Base-by-base conservation (phyloP, 768 basidiomycete species). In the Albatrellus ellisii region DNA sequence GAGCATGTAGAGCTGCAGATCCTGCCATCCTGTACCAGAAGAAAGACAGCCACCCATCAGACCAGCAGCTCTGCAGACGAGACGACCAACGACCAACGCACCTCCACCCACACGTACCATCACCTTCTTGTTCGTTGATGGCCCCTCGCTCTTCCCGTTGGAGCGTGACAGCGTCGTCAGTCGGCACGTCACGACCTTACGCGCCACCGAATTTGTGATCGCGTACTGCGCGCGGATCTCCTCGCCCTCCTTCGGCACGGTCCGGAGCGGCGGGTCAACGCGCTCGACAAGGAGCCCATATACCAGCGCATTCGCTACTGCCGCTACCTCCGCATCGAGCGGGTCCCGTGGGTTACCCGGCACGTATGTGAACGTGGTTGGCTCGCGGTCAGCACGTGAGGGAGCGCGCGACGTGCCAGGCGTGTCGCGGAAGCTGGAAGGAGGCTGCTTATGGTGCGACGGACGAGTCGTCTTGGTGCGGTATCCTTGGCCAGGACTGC, bases 91-190 rank as follows among this genome's bases (percentile, higher is more conserved):
- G 28, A 21, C 6, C 17, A 15, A 44, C 32, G 43, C 14, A 39
- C 85, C 85, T 59, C 84, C 86, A 35, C 88, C 88, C 47, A 91
- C 81, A 46, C 88, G 77, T 62, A 82, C 87, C 80, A 92, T 83
- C 24, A 91, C 88, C 61, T 88, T 91, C 73, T 82, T 87, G 43
- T 59, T 60, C 51, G 68, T 66, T 49, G 62, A 69, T 36, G 62
- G 64, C 39, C 47, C 42, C 49, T 61, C 50, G n/a, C 67, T 65
- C 37, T 66, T 58, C 26, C 59, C 55, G 17, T 59, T 65, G 9
- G 71, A 62, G 36, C 88, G 72, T 41, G 76, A 74, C 55, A 87
- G 65, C 35, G 85, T 83, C 34, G 87, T 84, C 60, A 92, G 62
- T 50, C 80, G 73, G 58, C 83, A 86, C 20, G 77, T 80, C 26